These are phyloP conservation scores for Blastobotrys ciferrii DNA, from an alignment of 1,139 yeast species.

Conservation along the genomic window DNA sequence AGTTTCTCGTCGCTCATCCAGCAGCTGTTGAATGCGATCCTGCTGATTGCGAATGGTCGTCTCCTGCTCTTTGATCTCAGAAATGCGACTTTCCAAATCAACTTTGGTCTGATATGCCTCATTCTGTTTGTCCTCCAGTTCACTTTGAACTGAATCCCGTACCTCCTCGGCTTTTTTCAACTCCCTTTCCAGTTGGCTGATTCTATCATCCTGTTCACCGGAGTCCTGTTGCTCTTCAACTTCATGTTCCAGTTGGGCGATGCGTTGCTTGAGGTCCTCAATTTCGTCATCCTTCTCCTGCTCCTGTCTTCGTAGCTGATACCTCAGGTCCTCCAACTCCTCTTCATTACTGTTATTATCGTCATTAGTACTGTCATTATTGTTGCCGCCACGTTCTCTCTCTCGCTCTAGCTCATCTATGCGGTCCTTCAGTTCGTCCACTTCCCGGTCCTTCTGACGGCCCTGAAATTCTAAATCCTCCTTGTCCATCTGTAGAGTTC, in stretches of 20 bases:
- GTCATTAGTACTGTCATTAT: conserved; percentile 26
- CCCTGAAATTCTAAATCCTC: conserved; percentile 16
- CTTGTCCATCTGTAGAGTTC: conserved; percentile 8
- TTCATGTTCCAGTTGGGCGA: conserved; percentile 19
- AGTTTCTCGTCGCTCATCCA: conserved; percentile 11
- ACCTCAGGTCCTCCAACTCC: conserved; percentile 26
- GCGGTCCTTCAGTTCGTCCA: conserved; percentile 15
- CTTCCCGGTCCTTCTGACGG: conserved; percentile 10
- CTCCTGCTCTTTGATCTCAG: conserved; percentile 21
- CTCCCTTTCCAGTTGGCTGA: conserved; percentile 14
- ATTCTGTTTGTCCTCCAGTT: conserved; percentile 17
- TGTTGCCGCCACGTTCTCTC: conserved; percentile 14
- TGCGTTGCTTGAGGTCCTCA: conserved; percentile 27
- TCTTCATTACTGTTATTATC: conserved; percentile 18
- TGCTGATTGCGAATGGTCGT: conserved; percentile 18
- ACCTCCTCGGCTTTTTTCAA: conserved; percentile 18
- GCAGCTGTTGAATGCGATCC: conserved; percentile 17
- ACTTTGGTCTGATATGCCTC: conserved; percentile 23
- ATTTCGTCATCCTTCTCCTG: conserved; percentile 22
- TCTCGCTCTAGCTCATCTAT: conserved; percentile 16
- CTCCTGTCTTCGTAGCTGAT: conserved; percentile 22
- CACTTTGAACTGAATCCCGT: conserved; percentile 23
- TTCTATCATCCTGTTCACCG: conserved; percentile 16
- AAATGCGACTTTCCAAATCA: conserved; percentile 23
- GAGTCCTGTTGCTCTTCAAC: conserved; percentile 17